These are phyloP conservation scores for Cicer bijugum DNA, from an alignment of 306 rosid species.

Conservation along the genomic window DNA sequence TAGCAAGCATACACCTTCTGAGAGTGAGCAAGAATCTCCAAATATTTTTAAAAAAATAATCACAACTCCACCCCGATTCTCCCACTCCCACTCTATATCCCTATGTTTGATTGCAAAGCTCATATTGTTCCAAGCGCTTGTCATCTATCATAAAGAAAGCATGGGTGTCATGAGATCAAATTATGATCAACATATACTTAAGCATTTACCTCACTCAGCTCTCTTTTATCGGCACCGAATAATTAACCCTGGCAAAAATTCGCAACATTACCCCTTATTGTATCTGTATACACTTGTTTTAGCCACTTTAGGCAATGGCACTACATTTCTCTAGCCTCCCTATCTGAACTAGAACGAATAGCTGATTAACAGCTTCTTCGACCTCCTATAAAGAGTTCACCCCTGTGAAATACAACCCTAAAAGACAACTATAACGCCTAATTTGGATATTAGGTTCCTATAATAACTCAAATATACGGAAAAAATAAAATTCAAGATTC, in stretches of 20 bases:
- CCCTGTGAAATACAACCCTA: constrained; percentile 37
- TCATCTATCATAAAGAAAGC: constrained; percentile 99
- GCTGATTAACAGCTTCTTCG: constrained; percentile 33
- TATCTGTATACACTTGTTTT: constrained; percentile 45
- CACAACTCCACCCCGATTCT: constrained; percentile 97
- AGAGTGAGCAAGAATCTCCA: constrained; percentile 98
- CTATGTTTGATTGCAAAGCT: constrained; percentile 99
- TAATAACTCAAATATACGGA: not conserved
- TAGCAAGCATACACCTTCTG: constrained; percentile 96
- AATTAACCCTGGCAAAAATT: constrained; percentile 53
- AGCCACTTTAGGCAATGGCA: constrained; percentile 36
- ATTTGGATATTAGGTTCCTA: constrained; percentile 2
- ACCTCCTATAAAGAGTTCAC: constrained; percentile 37
- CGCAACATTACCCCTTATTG: constrained; percentile 46
- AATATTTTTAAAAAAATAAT: constrained; percentile 74
- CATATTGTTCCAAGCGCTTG: constrained; percentile 99
- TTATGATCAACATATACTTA: constrained; percentile 76
- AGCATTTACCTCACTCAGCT: constrained; percentile 81
- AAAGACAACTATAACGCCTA: constrained; percentile 2
- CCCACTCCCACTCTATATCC: constrained; percentile 99
- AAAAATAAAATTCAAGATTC: not conserved
- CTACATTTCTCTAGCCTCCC: constrained; percentile 51
- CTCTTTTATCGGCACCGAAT: constrained; percentile 66
- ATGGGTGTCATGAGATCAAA: constrained; percentile 87
- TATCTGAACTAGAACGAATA: constrained; percentile 33